Conservation (phyloP, 2,329 filamentous ascomycete genomes). For the Rutstroemia sp. region DNA sequence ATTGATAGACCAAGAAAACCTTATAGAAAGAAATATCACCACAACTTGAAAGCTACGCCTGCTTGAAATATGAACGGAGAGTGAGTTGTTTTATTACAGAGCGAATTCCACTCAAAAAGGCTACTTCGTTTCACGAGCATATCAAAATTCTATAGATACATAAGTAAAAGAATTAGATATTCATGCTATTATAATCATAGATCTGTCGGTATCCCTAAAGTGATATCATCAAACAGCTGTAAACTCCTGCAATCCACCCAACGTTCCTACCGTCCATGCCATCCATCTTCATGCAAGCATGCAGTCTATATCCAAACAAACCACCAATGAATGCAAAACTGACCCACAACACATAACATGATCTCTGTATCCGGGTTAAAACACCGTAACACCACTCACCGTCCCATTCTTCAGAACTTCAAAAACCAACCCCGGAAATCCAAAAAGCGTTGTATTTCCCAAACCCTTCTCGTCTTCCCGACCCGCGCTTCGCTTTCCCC, state of each 20-base stretch:
- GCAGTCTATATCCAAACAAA: not conserved
- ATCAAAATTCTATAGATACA: too few species aligned
- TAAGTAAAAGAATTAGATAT: too few species aligned
- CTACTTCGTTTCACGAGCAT: too few species aligned
- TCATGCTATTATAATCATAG: too few species aligned
- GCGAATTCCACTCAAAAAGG: too few species aligned
- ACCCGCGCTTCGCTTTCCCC: conserved; percentile 34
- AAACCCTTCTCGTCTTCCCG: conserved; percentile 47
- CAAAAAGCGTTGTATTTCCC: conserved; percentile 78
- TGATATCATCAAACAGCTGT: not conserved
- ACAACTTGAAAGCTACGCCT: too few species aligned
- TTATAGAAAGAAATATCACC: too few species aligned
- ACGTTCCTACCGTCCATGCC: not conserved
- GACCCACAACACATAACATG: not conserved
- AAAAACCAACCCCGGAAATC: conserved; percentile 89
- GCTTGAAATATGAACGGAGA: too few species aligned
- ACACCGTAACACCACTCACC: conserved; percentile 84
- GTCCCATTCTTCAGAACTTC: conserved; percentile 90
- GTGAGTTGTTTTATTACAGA: too few species aligned
- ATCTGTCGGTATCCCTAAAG: not conserved
- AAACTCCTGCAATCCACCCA: not conserved
- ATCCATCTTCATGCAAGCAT: not conserved
- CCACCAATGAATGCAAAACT: not conserved
- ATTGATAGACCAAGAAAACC: too few species aligned
- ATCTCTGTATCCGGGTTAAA: conserved; percentile 38